Evolutionary conservation across 345 rosid species (phyloP).

Genomic region (Iberis pinnata): DNA sequence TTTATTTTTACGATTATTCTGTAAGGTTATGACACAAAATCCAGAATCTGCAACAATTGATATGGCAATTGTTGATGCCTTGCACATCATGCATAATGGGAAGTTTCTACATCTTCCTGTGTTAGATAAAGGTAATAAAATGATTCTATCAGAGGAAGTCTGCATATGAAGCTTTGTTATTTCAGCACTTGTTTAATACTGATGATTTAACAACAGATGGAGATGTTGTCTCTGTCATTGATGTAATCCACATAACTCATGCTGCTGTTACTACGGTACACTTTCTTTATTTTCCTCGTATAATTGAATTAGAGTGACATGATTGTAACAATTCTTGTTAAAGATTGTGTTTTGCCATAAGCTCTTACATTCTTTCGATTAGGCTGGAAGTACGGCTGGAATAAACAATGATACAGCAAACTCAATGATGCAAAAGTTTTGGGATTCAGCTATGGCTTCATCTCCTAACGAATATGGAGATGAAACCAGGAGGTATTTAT

Average conservation of each 20-base stretch:
- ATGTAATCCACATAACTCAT: slow-evolving; percentile 85
- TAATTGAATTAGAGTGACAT: neutral
- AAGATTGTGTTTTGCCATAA: slow-evolving; percentile 4
- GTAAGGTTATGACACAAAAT: slow-evolving; percentile 94
- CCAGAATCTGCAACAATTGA: slow-evolving; percentile 90
- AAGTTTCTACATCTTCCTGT: slow-evolving; percentile 98
- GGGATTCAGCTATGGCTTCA: slow-evolving; percentile 92
- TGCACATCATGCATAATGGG: slow-evolving; percentile 90
- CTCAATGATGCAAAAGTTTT: slow-evolving; percentile 93
- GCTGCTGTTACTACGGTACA: slow-evolving; percentile 94
- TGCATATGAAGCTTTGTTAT: neutral
- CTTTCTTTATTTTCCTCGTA: neutral
- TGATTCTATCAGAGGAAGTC: neutral
- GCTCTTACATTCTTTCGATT: neutral
- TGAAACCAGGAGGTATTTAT: slow-evolving; percentile 58
- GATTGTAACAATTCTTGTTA: slow-evolving; percentile 1
- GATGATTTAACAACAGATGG: slow-evolving; percentile 51
- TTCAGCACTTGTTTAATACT: slow-evolving; percentile 19
- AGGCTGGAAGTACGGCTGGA: slow-evolving; percentile 78
- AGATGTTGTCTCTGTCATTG: slow-evolving; percentile 64
- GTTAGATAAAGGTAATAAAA: slow-evolving; percentile 59
- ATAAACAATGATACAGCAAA: slow-evolving; percentile 62
- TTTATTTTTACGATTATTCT: neutral
- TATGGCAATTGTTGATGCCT: slow-evolving; percentile 86
- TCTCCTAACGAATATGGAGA: slow-evolving; percentile 75